Base-by-base conservation (phyloP, 2,329 filamentous ascomycete species). In the Colletotrichum tabaci region DNA sequence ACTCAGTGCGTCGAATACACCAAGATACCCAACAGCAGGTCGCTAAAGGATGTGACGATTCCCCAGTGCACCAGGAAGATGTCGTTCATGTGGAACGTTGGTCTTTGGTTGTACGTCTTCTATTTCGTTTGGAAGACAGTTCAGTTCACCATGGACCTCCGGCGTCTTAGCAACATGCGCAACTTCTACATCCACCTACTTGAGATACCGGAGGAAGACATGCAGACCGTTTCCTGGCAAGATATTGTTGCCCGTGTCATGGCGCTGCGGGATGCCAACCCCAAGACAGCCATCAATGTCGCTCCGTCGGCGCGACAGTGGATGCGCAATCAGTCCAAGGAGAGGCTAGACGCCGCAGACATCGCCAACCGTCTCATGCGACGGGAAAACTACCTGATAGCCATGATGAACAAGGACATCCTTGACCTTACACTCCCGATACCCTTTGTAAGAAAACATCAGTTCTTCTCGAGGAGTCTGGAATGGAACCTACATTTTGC, bases 301-400 rank as follows among this genome's bases (percentile, higher is more conserved):
- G 86, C 87, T 0, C 83, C 83, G 4, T 83, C 82, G 7, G 83
- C 89, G 69, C 85, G 88, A 3, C 84, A 82, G n/a, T 90, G 85
- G 75, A 87, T 96, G 74, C 93, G 93, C 56, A 95, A 91, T 70
- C 94, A 97, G 79, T 97, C 94, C 26, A 97, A 98, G 80, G 94
- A 98, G 82, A 89, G 96, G 73, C 91, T 99, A 76, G 96, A 98
- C 81, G 96, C 96, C 13, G 94, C 98, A 77, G 96, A 98, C 78
- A 98, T 99, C 80, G 96, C 96, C 8, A 99, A 98, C 79, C 91
- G 96, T 42, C 84, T 99, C 56, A 98, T 99, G 96, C 92, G 96
- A 71, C 93, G 94, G 78, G 96, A 98, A 74, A 99, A 99, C 78
- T 99, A 98, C 77, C 89, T 98, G 74, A 98, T 99, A 77, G 96